Percentiles rank a stretch among this genome's conserved stretches.
Evolutionary conservation across 192 early-diverging fungal species (phyloP).

Genomic region (Allomyces macrogynus): DNA sequence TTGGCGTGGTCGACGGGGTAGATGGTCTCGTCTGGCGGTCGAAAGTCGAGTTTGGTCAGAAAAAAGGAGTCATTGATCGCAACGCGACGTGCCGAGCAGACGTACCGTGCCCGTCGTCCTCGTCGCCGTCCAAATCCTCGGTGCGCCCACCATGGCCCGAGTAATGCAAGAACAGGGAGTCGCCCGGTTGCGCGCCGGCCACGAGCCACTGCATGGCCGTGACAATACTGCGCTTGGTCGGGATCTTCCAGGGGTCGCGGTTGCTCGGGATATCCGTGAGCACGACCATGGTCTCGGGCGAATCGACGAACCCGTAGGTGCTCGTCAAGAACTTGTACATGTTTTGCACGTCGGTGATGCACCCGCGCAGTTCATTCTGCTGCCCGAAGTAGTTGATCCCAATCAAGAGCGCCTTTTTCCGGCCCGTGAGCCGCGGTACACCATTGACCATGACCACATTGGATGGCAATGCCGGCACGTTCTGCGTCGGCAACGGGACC

Average conservation of each 20-base stretch:
- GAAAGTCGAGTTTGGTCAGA: background rate
- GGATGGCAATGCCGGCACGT: too few species aligned
- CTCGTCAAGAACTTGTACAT: constrained; percentile 46
- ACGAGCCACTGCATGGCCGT: constrained; percentile 48
- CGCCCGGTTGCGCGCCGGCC: constrained; percentile 39
- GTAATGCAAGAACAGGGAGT: constrained; percentile 59
- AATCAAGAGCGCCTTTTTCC: constrained; percentile 66
- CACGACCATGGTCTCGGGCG: constrained; percentile 7
- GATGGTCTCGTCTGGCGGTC: constrained; percentile 34
- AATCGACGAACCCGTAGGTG: constrained; percentile 40
- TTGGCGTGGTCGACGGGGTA: constrained; percentile 50
- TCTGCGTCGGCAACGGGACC: too few species aligned
- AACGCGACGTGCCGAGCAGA: too few species aligned
- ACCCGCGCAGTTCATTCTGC: constrained; percentile 42
- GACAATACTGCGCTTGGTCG: constrained; percentile 33
- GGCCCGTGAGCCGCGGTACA: constrained; percentile 13
- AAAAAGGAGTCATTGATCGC: background rate
- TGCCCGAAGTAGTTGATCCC: constrained; percentile 76
- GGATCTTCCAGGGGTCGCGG: constrained; percentile 28
- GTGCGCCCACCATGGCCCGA: constrained; percentile 47
- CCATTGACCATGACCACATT: too few species aligned
- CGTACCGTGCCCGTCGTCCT: constrained; percentile 19
- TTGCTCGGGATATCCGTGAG: background rate
- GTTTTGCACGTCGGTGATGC: constrained; percentile 68
- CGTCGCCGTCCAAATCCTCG: constrained; percentile 18